Evolutionary conservation across 805 yeast genomes (phyloP).

Genomic region (Metschnikowia dekortorum): DNA sequence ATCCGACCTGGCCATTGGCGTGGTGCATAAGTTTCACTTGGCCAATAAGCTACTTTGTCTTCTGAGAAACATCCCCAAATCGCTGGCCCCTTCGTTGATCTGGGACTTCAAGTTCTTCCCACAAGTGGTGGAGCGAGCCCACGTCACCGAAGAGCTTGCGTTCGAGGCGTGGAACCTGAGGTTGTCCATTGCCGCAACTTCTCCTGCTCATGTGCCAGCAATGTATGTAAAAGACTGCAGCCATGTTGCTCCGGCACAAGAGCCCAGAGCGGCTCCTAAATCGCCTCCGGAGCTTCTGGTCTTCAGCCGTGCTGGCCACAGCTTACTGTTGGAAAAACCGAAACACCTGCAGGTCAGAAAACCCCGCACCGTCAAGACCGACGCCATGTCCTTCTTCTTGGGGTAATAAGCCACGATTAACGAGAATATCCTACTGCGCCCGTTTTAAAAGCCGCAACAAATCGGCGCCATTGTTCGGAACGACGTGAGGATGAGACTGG

Average conservation of each 20-base stretch:
- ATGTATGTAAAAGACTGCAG: conserved; percentile 12
- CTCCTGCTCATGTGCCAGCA: conserved; percentile 9
- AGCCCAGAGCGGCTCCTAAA: background rate
- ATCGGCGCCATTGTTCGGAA: conserved; percentile 10
- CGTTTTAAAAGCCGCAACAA: conserved; percentile 19
- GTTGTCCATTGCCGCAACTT: conserved; percentile 6
- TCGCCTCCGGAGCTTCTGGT: background rate
- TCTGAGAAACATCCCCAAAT: conserved; percentile 6
- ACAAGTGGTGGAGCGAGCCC: conserved; percentile 5
- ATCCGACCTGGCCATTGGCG: conserved; percentile 7
- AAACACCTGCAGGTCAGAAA: conserved; percentile 2
- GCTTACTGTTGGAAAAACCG: background rate
- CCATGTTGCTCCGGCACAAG: background rate
- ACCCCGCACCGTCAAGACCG: background rate
- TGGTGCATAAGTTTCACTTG: conserved; percentile 20
- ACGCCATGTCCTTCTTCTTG: background rate
- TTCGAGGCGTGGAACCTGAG: conserved; percentile 16
- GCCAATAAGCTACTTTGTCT: conserved; percentile 22
- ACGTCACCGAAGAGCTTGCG: conserved; percentile 4
- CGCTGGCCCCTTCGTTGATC: conserved; percentile 1
- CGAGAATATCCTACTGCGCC: background rate
- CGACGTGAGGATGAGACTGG: conserved; percentile 2
- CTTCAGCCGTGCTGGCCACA: conserved; percentile 6
- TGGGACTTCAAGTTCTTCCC: conserved; percentile 18
- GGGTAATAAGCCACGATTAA: background rate